phyloP scores from a whole-genome alignment of 768 basidiomycete genomes.

The Tephrocybe sp. region DNA sequence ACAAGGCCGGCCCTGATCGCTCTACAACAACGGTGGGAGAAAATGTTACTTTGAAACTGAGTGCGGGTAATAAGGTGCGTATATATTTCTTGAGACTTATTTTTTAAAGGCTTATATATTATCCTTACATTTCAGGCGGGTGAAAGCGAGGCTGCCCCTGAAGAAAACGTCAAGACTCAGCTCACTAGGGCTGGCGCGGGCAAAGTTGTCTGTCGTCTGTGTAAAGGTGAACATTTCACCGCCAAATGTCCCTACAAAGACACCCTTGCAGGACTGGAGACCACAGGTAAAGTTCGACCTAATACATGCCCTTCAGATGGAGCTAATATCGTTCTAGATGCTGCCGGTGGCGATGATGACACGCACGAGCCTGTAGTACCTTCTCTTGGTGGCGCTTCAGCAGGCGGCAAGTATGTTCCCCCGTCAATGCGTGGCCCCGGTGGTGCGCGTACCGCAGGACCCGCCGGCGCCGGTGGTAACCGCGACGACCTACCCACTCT shows the following conservation, averaged over 20 bases:
- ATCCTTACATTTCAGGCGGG: constrained; percentile 37
- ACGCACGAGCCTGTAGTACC: constrained; percentile 32
- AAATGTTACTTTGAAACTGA: constrained; percentile 47
- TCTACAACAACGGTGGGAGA: constrained; percentile 92
- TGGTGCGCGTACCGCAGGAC: constrained; percentile 61
- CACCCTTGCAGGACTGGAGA: constrained; percentile 76
- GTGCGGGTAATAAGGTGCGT: constrained; percentile 60
- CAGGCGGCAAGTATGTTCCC: constrained; percentile 87
- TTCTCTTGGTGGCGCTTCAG: constrained; percentile 35
- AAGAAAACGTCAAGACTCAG: constrained; percentile 64
- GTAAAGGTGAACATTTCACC: constrained; percentile 97
- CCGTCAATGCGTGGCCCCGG: constrained; percentile 81
- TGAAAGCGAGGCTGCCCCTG: constrained; percentile 68
- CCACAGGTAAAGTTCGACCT: constrained; percentile 36
- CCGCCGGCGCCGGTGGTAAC: constrained; percentile 54
- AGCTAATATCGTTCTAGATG: constrained; percentile 21
- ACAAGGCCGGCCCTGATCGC: constrained; percentile 83
- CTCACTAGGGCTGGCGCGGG: constrained; percentile 77
- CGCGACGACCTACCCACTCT: constrained; percentile 95
- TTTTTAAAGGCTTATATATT: background rate
- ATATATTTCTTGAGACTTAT: background rate
- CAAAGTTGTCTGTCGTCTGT: constrained; percentile 89
- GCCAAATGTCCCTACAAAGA: constrained; percentile 99
- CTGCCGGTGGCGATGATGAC: constrained; percentile 41
- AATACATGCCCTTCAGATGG: background rate